Base-by-base conservation (phyloP, 176 grass and related monocot species). In the Elaeis guineensis region DNA sequence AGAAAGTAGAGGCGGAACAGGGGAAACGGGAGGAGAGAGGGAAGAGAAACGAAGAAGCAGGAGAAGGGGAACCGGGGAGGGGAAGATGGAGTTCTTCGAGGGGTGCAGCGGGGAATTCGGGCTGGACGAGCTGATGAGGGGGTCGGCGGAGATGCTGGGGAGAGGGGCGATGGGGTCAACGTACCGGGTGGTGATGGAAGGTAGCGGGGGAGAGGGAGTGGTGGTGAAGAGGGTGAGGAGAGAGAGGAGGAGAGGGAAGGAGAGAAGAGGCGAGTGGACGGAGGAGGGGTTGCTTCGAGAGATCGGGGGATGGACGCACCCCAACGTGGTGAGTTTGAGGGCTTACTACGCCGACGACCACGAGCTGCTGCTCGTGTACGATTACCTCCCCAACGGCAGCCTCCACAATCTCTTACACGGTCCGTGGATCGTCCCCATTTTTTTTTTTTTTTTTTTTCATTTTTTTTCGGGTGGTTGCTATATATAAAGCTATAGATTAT, bases 351-450 rank as follows among this genome's bases (percentile, higher is more conserved):
- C 86, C 32, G 81, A 74, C 6, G 21, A 73, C 11, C 80, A 87
- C n/a, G 91, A 96, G 78, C 76, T 96, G 8, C 81, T 95, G 30
- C 79, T 96, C 68, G 83, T 96, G 56, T 82, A 81, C 81, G 86
- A 96, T 68, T 85, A 84, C 84, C 21, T 90, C 18, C 54, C 83
- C 28, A 77, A 63, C 56, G 86, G 91, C 67, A 87, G 80, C 77
- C 86, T 95, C 64, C 79, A 71, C 56, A 56, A 58, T 51, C 82
- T 95, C 63, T 25, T 95, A 49, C 86, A 95, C 48, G 86, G 91
- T 95, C 25, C 35, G 35, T 44, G 35, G 35, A 1, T 44, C 18
- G 65, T 55, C 25, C 29, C 1, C 1, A 22, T 25, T 64, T 49
- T 64, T 61, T 6, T 25, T 20, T 20, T 54, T 63, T 17, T 48